Conservation (phyloP, 257 asterid species). For the Lantana camara region DNA sequence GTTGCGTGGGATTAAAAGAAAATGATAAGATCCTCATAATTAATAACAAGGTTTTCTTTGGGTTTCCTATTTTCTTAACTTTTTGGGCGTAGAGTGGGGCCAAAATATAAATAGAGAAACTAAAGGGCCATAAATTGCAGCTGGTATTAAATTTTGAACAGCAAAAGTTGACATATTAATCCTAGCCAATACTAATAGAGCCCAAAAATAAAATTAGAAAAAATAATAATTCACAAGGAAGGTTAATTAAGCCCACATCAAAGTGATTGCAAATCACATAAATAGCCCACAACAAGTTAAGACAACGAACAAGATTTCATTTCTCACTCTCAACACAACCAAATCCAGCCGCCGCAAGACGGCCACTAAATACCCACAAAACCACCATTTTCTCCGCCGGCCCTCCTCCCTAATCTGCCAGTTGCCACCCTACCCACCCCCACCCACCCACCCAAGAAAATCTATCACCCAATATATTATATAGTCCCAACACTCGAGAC, state of each 20-base stretch:
- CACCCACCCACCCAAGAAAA: too few species aligned
- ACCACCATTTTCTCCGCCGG: constrained; percentile 36
- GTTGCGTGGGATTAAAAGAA: too few species aligned
- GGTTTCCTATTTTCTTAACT: too few species aligned
- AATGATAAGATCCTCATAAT: too few species aligned
- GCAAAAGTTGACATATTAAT: constrained; percentile 33
- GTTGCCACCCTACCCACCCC: constrained; percentile 25
- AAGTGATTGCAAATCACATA: constrained; percentile 18
- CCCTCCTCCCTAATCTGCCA: too few species aligned
- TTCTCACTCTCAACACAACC: neutral
- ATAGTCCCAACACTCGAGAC: neutral
- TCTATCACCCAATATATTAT: neutral
- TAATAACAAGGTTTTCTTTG: neutral
- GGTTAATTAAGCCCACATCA: constrained; percentile 40
- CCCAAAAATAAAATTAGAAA: neutral
- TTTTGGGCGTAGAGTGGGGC: constrained; percentile 14
- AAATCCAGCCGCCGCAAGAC: constrained; percentile 47
- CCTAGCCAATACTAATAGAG: constrained; percentile 22
- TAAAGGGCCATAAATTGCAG: constrained; percentile 40
- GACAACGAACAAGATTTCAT: constrained; percentile 16
- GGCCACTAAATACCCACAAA: constrained; percentile 36
- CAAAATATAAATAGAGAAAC: constrained; percentile 20
- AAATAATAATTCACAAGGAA: neutral
- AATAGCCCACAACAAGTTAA: constrained; percentile 27
- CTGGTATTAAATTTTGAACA: constrained; percentile 39